phyloP scores from a whole-genome alignment of 345 rosid species.

The Lepidium aucheri region DNA sequence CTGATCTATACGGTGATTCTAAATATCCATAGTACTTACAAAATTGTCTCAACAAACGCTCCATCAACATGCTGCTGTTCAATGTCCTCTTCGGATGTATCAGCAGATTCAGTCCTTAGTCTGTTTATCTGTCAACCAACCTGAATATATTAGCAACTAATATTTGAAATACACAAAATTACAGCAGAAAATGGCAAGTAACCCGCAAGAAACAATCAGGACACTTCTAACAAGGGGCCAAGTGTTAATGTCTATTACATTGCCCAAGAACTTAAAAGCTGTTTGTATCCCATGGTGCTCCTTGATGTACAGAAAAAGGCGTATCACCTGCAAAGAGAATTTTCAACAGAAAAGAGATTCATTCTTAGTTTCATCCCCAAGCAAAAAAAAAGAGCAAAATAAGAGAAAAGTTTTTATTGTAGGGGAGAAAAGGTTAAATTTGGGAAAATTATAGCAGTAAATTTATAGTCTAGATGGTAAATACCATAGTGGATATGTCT shows the following conservation, averaged over 20 bases:
- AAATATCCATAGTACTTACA: slow-evolving; percentile 44
- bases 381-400: background rate
- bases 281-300: slow-evolving; percentile 69
- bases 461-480: slow-evolving; percentile 15
- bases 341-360: background rate
- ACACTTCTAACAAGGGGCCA: background rate
- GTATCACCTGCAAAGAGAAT: slow-evolving; percentile 64
- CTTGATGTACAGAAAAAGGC: slow-evolving; percentile 73
- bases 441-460: background rate
- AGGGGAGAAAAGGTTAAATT: background rate
- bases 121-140: slow-evolving; percentile 51
- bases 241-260: slow-evolving; percentile 41
- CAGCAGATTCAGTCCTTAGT: slow-evolving; percentile 52
- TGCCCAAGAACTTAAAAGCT: slow-evolving; percentile 86
- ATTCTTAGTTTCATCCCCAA: background rate
- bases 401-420: slow-evolving; percentile 1
- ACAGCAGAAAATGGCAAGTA: slow-evolving; percentile 10
- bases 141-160: slow-evolving; percentile 9
- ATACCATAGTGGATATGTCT: slow-evolving; percentile 87
- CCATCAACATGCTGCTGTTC: slow-evolving; percentile 85
- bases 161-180: slow-evolving; percentile 1
- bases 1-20: background rate
- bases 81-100: slow-evolving; percentile 48
- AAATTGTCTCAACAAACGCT: slow-evolving; percentile 79
- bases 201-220: background rate